Conservation (phyloP, 2,329 filamentous ascomycete genomes). For the Colletotrichum acutatum region DNA sequence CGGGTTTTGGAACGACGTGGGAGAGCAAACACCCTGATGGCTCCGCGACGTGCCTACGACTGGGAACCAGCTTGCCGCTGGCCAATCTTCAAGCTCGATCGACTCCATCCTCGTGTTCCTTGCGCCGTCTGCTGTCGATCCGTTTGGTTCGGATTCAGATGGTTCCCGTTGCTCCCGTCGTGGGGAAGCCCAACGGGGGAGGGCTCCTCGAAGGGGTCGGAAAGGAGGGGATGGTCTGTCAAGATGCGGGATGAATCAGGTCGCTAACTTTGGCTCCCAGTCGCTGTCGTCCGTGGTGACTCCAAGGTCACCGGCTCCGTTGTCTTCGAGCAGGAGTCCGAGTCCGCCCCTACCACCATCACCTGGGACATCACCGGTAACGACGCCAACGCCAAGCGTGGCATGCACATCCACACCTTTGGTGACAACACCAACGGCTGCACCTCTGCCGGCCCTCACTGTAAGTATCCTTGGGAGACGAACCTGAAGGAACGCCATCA, state of each 20-base stretch:
- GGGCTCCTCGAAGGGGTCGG: background rate
- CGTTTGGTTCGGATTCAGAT: conserved; percentile 9
- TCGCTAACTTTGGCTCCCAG: conserved; percentile 57
- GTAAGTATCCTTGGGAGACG: conserved; percentile 62
- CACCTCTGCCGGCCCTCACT: conserved; percentile 98
- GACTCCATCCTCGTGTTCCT: conserved; percentile 20
- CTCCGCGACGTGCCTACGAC: conserved; percentile 33
- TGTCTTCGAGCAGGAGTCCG: conserved; percentile 91
- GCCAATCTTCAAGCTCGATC: conserved; percentile 28
- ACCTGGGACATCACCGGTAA: conserved; percentile 93
- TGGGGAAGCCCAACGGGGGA: conserved; percentile 13
- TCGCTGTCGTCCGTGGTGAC: conserved; percentile 97
- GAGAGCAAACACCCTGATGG: conserved; percentile 45
- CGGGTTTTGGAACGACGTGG: conserved; percentile 57
- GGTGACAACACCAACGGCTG: conserved; percentile 99
- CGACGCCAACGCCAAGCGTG: conserved; percentile 95
- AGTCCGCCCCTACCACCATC: conserved; percentile 85
- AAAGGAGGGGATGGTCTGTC: background rate
- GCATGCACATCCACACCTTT: conserved; percentile 98
- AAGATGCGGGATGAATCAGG: conserved; percentile 38
- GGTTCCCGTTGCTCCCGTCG: conserved; percentile 16
- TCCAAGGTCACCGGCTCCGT: conserved; percentile 94
- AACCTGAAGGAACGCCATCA: background rate
- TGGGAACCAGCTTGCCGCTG: conserved; percentile 12
- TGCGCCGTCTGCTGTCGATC: conserved; percentile 15